Conservation (phyloP, 352 stramenopile genomes). For the Phytophthora uliginosa region DNA sequence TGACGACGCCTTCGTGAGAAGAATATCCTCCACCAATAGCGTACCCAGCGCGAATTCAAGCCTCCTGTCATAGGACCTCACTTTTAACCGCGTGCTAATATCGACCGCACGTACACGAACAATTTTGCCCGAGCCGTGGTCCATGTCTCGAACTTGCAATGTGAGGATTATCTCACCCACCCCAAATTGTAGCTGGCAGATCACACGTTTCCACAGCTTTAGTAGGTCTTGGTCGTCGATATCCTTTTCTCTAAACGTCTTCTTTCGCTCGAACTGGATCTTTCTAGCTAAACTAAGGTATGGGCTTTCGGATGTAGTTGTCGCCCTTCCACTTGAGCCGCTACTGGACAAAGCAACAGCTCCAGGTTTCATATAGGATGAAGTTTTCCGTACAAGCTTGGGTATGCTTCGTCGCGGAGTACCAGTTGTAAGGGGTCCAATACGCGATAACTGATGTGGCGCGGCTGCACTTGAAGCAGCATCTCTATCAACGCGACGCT, state of each 20-base stretch:
- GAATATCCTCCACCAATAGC: slow-evolving; percentile 79
- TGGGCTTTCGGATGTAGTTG: slow-evolving; percentile 33
- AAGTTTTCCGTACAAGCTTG: slow-evolving; percentile 38
- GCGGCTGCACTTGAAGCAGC: slow-evolving; percentile 14
- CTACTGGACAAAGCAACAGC: slow-evolving; percentile 35
- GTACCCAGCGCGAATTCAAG: slow-evolving; percentile 81
- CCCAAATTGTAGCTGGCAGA: slow-evolving; percentile 69
- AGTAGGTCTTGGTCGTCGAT: slow-evolving; percentile 77
- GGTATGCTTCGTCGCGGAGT: slow-evolving; percentile 37
- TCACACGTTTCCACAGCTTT: slow-evolving; percentile 82
- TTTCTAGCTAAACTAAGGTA: slow-evolving; percentile 52
- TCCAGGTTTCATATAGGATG: slow-evolving; percentile 38
- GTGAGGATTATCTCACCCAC: slow-evolving; percentile 62
- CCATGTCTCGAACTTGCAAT: slow-evolving; percentile 66
- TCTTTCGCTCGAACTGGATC: slow-evolving; percentile 49
- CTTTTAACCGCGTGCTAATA: slow-evolving; percentile 70
- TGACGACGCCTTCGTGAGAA: slow-evolving; percentile 39
- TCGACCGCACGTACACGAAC: slow-evolving; percentile 63
- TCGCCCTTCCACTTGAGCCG: slow-evolving; percentile 27
- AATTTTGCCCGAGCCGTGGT: slow-evolving; percentile 50
- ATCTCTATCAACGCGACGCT: slow-evolving; percentile 42
- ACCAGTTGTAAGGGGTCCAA: slow-evolving; percentile 12
- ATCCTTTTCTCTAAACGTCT: slow-evolving; percentile 56
- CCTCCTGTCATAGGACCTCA: slow-evolving; percentile 74
- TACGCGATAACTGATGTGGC: slow-evolving; percentile 11